Percentiles rank a stretch among this genome's conserved stretches.
Conservation (phyloP, 164 flowering plant genomes). For the Piper longum region DNA sequence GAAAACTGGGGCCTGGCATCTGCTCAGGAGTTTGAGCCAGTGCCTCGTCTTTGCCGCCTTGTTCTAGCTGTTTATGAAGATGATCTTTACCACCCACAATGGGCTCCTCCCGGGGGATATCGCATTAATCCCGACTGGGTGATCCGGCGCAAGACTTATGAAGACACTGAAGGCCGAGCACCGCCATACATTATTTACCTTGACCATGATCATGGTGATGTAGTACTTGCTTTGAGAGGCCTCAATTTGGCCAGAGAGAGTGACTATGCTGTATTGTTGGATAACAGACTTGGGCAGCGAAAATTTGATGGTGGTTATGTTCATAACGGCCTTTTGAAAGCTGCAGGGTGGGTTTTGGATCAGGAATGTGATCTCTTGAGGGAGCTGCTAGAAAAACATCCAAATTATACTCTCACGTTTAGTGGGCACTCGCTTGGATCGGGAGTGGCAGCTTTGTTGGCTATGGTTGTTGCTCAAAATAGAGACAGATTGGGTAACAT, state of each 20-base stretch:
- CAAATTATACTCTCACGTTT: slow-evolving; percentile 66
- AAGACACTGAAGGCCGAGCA: slow-evolving; percentile 52
- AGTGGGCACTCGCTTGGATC: slow-evolving; percentile 89
- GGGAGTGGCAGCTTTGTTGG: slow-evolving; percentile 47
- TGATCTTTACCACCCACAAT: slow-evolving; percentile 58
- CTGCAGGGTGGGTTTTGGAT: slow-evolving; percentile 71
- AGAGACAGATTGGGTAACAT: slow-evolving; percentile 38
- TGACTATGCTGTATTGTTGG: slow-evolving; percentile 70
- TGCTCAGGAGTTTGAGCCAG: slow-evolving; percentile 76
- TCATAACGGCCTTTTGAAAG: slow-evolving; percentile 88
- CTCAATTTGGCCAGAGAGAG: slow-evolving; percentile 71
- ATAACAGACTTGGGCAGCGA: slow-evolving; percentile 70
- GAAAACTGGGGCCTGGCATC: slow-evolving; percentile 84
- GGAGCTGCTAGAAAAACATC: slow-evolving; percentile 50
- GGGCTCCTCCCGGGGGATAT: slow-evolving; percentile 89
- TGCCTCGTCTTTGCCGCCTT: slow-evolving; percentile 71
- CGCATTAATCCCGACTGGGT: slow-evolving; percentile 66
- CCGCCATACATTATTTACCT: slow-evolving; percentile 74
- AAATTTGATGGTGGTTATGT: slow-evolving; percentile 92
- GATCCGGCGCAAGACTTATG: slow-evolving; percentile 36
- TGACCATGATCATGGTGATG: slow-evolving; percentile 61
- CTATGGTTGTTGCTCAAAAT: slow-evolving; percentile 42
- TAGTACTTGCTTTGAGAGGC: slow-evolving; percentile 66
- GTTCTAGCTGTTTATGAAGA: slow-evolving; percentile 78
- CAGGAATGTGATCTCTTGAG: slow-evolving; percentile 47